phyloP scores from a whole-genome alignment of 2,329 filamentous ascomycete genomes.

The Aureobasidium sp. region DNA sequence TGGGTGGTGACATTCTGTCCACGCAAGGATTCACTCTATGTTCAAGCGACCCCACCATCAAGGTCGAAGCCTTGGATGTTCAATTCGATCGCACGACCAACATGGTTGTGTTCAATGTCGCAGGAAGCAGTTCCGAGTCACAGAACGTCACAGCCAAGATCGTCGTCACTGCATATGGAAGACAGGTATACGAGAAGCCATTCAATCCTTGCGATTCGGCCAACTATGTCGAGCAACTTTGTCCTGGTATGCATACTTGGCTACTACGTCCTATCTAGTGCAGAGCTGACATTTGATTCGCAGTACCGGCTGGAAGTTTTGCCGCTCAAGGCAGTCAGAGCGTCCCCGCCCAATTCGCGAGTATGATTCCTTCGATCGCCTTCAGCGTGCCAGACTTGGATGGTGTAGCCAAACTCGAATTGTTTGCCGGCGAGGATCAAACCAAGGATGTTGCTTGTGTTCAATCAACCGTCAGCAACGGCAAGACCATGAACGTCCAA shows the following conservation, averaged over 20 bases:
- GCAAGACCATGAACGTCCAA: constrained; percentile 67
- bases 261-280: not conserved
- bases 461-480: constrained; percentile 72
- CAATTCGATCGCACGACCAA: constrained; percentile 68
- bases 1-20: constrained; percentile 64
- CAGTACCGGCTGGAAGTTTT: constrained; percentile 68
- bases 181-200: constrained; percentile 63
- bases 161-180: constrained; percentile 75
- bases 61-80: constrained; percentile 66
- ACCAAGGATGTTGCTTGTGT: constrained; percentile 69
- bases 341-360: constrained; percentile 63
- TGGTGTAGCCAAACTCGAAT: constrained; percentile 69
- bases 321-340: constrained; percentile 61
- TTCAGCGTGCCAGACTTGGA: constrained; percentile 88
- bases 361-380: constrained; percentile 75
- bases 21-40: constrained; percentile 78
- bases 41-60: constrained; percentile 50
- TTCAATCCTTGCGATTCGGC: constrained; percentile 73
- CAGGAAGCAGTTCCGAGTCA: constrained; percentile 61
- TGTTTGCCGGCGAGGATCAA: constrained; percentile 53
- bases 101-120: constrained; percentile 71
- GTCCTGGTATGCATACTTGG: constrained; percentile 55
- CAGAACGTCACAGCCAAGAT: constrained; percentile 77
- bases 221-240: constrained; percentile 65
- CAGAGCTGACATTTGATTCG: constrained; percentile 11